These are phyloP conservation scores for Gossypium rotundifolium DNA, from an alignment of 345 rosid species.

Conservation along the genomic window DNA sequence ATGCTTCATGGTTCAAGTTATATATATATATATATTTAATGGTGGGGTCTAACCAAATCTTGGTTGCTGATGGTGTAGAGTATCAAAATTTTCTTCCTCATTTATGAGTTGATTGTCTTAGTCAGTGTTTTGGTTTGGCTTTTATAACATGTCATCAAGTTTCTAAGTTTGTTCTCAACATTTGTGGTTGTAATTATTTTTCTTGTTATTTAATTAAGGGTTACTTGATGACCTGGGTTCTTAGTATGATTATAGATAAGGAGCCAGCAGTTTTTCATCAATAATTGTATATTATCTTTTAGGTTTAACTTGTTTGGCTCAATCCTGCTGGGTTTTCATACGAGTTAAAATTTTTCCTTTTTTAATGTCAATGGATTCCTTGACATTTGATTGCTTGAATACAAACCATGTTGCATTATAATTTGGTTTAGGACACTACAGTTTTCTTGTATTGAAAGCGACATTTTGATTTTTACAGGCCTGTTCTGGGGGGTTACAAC, in stretches of 20 bases:
- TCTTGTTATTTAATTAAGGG: neutral
- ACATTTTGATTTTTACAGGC: constrained; percentile 23
- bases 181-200: constrained; percentile 26
- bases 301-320: constrained; percentile 5
- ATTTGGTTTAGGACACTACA: constrained; percentile 12
- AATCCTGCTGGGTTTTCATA: constrained; percentile 20
- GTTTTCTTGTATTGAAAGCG: constrained; percentile 30
- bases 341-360: neutral
- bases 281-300: constrained; percentile 8
- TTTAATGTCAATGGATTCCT: neutral
- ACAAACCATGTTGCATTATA: constrained; percentile 31
- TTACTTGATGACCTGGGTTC: neutral
- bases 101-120: constrained; percentile 5
- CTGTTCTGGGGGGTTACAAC: neutral
- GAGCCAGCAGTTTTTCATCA: constrained; percentile 13
- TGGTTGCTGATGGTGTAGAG: constrained; percentile 9
- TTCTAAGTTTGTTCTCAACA: constrained; percentile 12
- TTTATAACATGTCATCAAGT: constrained; percentile 7
- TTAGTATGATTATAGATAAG: neutral
- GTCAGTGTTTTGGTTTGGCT: constrained; percentile 8
- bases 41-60: constrained; percentile 28
- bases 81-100: neutral
- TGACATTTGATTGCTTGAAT: constrained; percentile 17
- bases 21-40: neutral
- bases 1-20: constrained; percentile 7